Conservation (phyloP, 2,329 filamentous ascomycete genomes). For the Chrysoporthe austroafricana region DNA sequence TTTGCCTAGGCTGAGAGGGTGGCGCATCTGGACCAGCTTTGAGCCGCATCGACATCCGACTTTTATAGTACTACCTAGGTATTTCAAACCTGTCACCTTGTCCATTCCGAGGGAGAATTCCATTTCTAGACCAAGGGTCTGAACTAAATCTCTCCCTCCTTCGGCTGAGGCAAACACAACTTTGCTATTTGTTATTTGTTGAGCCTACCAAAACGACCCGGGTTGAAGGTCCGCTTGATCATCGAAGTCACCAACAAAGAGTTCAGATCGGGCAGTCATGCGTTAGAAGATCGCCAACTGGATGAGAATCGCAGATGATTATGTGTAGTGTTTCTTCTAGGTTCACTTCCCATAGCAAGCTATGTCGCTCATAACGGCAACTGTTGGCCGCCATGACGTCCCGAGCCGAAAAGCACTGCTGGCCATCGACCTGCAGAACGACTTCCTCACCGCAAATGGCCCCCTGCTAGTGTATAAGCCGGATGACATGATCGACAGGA, state of each 20-base stretch:
- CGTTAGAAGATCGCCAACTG: background rate
- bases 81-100: too few relatives aligned
- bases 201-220: background rate
- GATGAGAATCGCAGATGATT: background rate
- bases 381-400: conserved; percentile 40
- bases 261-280: background rate
- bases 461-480: conserved; percentile 68
- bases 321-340: background rate
- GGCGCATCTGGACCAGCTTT: too few relatives aligned
- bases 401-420: conserved; percentile 72
- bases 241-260: background rate
- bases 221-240: background rate
- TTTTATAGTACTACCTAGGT: too few relatives aligned
- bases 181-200: background rate
- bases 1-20: too few relatives aligned
- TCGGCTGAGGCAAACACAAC: too few relatives aligned
- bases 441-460: conserved; percentile 74
- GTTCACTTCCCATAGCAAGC: too few relatives aligned
- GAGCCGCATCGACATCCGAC: too few relatives aligned
- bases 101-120: too few relatives aligned
- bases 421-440: conserved; percentile 86
- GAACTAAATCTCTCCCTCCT: too few relatives aligned
- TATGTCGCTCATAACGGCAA: background rate
- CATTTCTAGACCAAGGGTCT: too few relatives aligned
- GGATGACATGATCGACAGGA: conserved; percentile 67